A percentile compares a stretch with the other conserved stretches of the same genome.
Conservation (phyloP, 2,329 filamentous ascomycete genomes). For the Verticillium tricorpus region DNA sequence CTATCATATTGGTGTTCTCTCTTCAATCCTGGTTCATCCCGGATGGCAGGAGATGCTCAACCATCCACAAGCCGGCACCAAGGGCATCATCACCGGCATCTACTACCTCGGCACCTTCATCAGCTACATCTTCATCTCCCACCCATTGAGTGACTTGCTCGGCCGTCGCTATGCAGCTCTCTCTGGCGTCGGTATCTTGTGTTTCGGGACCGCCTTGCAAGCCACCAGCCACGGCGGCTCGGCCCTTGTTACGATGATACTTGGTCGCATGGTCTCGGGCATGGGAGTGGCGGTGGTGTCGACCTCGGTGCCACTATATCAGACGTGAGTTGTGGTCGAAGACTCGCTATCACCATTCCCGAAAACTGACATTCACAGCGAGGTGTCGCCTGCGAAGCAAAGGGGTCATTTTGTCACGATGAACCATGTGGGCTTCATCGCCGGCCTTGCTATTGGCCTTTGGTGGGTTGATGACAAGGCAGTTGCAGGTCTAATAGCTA, state of each 20-base stretch:
- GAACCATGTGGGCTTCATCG: constrained; percentile 55
- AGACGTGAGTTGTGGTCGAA: constrained; percentile 33
- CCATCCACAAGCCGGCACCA: constrained; percentile 37
- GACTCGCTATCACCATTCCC: neutral
- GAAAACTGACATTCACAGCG: constrained; percentile 27
- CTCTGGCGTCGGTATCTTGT: constrained; percentile 39
- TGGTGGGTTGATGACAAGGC: constrained; percentile 33
- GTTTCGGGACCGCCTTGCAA: constrained; percentile 44
- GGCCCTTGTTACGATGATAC: constrained; percentile 43
- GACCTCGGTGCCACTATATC: constrained; percentile 53
- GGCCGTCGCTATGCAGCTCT: constrained; percentile 49
- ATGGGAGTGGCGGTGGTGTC: constrained; percentile 50
- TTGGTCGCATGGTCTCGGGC: constrained; percentile 47
- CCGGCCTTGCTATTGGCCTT: constrained; percentile 48
- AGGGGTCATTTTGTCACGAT: constrained; percentile 53
- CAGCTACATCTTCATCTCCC: constrained; percentile 51
- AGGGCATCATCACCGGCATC: constrained; percentile 49
- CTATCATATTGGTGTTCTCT: constrained; percentile 55
- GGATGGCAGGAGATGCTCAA: constrained; percentile 46
- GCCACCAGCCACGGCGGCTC: constrained; percentile 33
- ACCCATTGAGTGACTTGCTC: constrained; percentile 43
- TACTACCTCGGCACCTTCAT: constrained; percentile 55
- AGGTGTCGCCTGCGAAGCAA: constrained; percentile 48
- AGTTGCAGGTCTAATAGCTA: neutral
- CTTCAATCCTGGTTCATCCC: constrained; percentile 50